Evolutionary conservation across 2,329 filamentous ascomycete species (phyloP).

Genomic region (Fusarium nelsonii): DNA sequence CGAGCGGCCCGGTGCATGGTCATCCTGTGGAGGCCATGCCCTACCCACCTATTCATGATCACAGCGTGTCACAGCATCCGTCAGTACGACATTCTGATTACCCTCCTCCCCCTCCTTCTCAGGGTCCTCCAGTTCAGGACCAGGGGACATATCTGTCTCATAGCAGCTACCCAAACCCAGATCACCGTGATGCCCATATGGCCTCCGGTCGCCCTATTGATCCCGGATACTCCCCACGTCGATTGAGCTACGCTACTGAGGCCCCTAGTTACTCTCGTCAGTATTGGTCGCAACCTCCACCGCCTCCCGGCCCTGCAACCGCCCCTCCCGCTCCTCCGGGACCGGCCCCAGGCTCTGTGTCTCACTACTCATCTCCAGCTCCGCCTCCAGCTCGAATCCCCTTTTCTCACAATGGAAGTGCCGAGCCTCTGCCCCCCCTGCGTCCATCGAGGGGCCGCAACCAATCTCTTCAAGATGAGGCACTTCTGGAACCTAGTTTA

Average conservation of each 20-base stretch:
- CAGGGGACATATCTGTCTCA: conserved; percentile 50
- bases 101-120: conserved; percentile 43
- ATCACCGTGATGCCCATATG: conserved; percentile 50
- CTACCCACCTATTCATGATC: conserved; percentile 48
- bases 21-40: conserved; percentile 41
- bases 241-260: conserved; percentile 51
- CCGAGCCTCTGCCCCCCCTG: conserved; percentile 56
- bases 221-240: conserved; percentile 50
- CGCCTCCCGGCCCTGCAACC: conserved; percentile 43
- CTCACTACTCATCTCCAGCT: conserved; percentile 48
- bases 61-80: conserved; percentile 43
- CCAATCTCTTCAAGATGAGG: conserved; percentile 53
- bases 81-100: conserved; percentile 49
- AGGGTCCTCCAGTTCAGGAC: conserved; percentile 42
- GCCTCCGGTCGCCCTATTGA: conserved; percentile 51
- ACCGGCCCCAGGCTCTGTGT: conserved; percentile 38
- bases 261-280: conserved; percentile 49
- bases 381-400: conserved; percentile 51
- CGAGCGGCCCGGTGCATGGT: conserved; percentile 41
- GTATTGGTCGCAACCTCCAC: conserved; percentile 54
- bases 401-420: conserved; percentile 53
- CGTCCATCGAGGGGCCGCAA: conserved; percentile 54
- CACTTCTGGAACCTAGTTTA: conserved; percentile 50
- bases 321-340: conserved; percentile 31
- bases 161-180: conserved; percentile 47